A percentile compares a stretch with the other conserved stretches of the same genome.
Evolutionary conservation across 2,329 filamentous ascomycete species (phyloP).

Genomic region (Fusarium solani-melongenae): DNA sequence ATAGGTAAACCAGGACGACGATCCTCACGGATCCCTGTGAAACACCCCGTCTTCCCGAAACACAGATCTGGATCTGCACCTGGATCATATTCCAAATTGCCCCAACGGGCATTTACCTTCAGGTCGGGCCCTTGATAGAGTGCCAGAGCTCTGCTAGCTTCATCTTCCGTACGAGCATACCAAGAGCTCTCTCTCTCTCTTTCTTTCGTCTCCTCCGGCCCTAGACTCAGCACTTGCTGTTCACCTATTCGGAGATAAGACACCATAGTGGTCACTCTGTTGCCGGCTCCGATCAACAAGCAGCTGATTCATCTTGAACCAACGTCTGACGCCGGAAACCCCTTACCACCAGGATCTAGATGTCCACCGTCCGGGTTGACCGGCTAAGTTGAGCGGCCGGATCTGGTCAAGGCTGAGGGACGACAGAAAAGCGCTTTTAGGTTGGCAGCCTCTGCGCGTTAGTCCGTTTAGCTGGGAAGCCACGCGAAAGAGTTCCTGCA

Average conservation of each 20-base stretch:
- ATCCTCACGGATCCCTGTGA: conserved; percentile 5
- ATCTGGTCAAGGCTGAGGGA: conserved; percentile 30
- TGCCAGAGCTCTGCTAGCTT: background rate
- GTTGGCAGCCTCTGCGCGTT: conserved; percentile 7
- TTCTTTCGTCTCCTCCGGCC: background rate
- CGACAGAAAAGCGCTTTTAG: conserved; percentile 1
- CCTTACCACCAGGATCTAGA: conserved; percentile 13
- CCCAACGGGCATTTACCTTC: background rate
- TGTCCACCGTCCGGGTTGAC: conserved; percentile 20
- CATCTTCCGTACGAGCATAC: conserved; percentile 1
- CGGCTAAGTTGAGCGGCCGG: conserved; percentile 22
- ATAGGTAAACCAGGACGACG: background rate
- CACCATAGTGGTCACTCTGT: background rate
- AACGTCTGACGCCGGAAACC: background rate
- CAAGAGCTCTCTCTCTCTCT: background rate
- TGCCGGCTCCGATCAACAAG: background rate
- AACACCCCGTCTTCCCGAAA: conserved; percentile 12
- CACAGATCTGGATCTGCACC: conserved; percentile 14
- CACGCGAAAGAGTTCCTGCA: background rate
- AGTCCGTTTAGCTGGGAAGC: conserved; percentile 5
- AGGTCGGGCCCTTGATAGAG: conserved; percentile 3
- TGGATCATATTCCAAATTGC: conserved; percentile 26
- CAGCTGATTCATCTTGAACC: background rate
- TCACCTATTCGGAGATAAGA: background rate
- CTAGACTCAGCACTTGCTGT: conserved; percentile 20